Evolutionary conservation across 2,329 filamentous ascomycete genomes (phyloP).

Genomic region (Hymenoscyphus infarciens): DNA sequence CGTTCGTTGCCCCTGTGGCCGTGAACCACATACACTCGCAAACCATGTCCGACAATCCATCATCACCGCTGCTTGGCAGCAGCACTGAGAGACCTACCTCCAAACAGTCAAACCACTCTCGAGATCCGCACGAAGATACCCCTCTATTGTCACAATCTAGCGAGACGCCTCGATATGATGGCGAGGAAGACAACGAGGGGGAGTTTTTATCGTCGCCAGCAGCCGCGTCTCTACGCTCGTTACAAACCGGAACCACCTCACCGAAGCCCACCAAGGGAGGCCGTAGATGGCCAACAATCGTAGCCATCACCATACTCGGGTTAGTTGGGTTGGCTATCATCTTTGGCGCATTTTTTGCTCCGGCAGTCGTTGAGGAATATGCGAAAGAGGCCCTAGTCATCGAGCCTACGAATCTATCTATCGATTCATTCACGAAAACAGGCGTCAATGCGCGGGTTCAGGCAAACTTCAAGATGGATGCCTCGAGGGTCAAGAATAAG

Average conservation of each 20-base stretch:
- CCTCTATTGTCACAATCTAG: slow-evolving; percentile 35
- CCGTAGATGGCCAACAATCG: slow-evolving; percentile 70
- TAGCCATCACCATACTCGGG: slow-evolving; percentile 67
- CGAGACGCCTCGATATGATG: slow-evolving; percentile 33
- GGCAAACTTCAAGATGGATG: slow-evolving; percentile 78
- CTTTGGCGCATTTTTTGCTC: slow-evolving; percentile 74
- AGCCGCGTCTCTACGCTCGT: slow-evolving; percentile 35
- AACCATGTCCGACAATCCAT: slow-evolving; percentile 33
- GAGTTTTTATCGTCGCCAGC: slow-evolving; percentile 31
- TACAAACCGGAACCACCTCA: slow-evolving; percentile 32
- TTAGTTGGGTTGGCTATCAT: slow-evolving; percentile 65
- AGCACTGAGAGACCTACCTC: slow-evolving; percentile 24
- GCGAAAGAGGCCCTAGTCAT: slow-evolving; percentile 78
- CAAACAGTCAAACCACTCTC: slow-evolving; percentile 25
- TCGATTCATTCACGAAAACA: slow-evolving; percentile 76
- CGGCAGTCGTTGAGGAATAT: slow-evolving; percentile 79
- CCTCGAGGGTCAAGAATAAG: slow-evolving; percentile 66
- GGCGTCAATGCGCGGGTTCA: slow-evolving; percentile 78
- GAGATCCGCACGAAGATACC: slow-evolving; percentile 33
- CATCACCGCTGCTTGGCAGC: slow-evolving; percentile 29
- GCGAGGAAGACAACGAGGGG: slow-evolving; percentile 25
- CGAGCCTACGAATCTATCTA: slow-evolving; percentile 76
- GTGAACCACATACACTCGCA: slow-evolving; percentile 2
- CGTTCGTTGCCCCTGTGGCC: slow-evolving; percentile 7
- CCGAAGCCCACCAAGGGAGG: slow-evolving; percentile 36